Base-by-base conservation (phyloP, 352 stramenopile species). In the Globisporangium yorkense region DNA sequence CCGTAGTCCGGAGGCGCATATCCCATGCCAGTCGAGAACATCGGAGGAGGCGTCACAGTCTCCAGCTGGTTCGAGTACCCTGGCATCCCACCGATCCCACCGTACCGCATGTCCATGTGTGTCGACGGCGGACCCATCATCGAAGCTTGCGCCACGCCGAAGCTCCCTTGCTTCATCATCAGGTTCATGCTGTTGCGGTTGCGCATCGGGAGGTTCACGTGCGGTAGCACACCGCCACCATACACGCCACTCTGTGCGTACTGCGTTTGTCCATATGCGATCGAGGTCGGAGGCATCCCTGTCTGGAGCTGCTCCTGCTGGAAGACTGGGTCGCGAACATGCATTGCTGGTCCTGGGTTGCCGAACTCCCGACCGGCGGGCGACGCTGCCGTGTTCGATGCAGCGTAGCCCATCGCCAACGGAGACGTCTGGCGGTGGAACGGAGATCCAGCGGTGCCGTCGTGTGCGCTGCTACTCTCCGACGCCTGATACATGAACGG, bases 131-230 rank as follows among this genome's bases (percentile, higher is more conserved):
- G 54, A 3, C 48, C 56, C 56, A 68, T 74, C 51, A 61, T 52
- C 53, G 74, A 59, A 2, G 66, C 56, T 3, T 72, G 56, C 8
- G 67, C 67, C 3, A 65, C 70, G 41, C 68, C 65, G 33, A 72
- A 84, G 2, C 18, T 18, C 43, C 62, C 62, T 47, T 72, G 71
- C 57, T 80, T 83, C 59, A 83, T 71, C 54, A 85, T 71, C 27
- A 61, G 55, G 46, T 61, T 61, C 27, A 54, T 48, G 48, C 70
- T 80, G 31, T 69, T 71, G 24, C 75, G 75, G 50, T 89, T 72
- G 16, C 79, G 75, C 43, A 89, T 65, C 47, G 79, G 75, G 31
- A 87, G 45, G 49, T 87, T 84, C 47, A 89, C 85, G 51, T 87
- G 77, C 9, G 72, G 56, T 10, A 54, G 49, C 31, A 33, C 31